Conservation (phyloP, 257 asterid species). For the Solanum pennellii region DNA sequence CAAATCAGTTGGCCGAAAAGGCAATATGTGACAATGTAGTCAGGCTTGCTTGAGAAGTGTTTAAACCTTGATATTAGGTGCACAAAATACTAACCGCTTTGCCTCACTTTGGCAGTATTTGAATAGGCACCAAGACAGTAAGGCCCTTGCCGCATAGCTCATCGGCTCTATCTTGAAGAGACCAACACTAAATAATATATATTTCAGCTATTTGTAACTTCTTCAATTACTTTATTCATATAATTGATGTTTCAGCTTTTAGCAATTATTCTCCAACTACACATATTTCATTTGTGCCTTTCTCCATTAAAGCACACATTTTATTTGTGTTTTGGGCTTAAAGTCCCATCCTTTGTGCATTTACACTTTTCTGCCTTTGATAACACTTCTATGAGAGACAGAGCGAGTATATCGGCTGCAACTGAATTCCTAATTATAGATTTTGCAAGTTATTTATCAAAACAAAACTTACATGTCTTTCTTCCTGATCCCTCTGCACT, state of each 20-base stretch:
- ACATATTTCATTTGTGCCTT: background rate
- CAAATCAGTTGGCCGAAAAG: background rate
- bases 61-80: background rate
- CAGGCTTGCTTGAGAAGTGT: background rate
- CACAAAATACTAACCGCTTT: background rate
- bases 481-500: conserved; percentile 93
- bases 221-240: background rate
- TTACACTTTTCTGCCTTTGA: background rate
- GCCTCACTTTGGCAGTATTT: background rate
- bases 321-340: background rate
- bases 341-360: background rate
- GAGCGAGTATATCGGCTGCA: background rate
- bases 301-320: background rate
- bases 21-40: background rate
- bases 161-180: background rate
- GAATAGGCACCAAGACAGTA: background rate
- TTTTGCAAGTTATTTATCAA: background rate
- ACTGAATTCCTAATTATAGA: background rate
- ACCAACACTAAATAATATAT: background rate
- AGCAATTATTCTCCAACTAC: background rate
- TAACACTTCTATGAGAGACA: background rate
- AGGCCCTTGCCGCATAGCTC: background rate
- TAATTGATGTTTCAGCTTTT: background rate
- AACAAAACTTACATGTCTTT: conserved; percentile 79
- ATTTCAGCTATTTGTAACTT: background rate